Base-by-base conservation (phyloP, 441 rosid genomes). In the Adansonia grandidieri region DNA sequence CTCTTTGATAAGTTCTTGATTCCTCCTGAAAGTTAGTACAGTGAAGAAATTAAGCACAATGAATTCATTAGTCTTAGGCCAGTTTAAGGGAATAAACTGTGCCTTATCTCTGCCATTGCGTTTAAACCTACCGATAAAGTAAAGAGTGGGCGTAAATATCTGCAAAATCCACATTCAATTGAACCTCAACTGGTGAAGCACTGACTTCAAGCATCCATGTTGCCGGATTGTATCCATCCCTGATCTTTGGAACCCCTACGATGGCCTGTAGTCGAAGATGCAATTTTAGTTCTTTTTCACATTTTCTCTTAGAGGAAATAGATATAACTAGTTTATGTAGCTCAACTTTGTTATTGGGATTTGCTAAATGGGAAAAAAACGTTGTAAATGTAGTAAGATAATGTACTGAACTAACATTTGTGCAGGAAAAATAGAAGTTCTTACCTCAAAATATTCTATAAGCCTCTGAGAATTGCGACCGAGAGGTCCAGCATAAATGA, bases 131-230 rank as follows among this genome's bases (percentile, higher is more conserved):
- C 79, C 53, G 24, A 57, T 89, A 82, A 65, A 90, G 84, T 2
- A 89, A 68, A 0, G 99, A 95, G 61, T 84, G 86, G 67, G 85
- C 80, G 70, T 87, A 95, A 77, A 87, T 73, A 63, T 93, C 92
- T 42, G 94, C 95, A 80, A 95, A 95, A 85, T 95, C 96, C 8
- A 92, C 75, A 17, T 75, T 75, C 75, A 95, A 83, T 76, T 87
- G 91, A 75, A 88, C 75, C 88, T 95, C 98, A 66, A 88, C 84
- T 54, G 91, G 71, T 37, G 91, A 80, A 67, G 95, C 71, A 66
- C 81, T 93, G 64, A 95, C 84, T 1, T 95, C 98, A 65, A 93
- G 92, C 99, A 95, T 89, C 99, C 98, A 95, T 50, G 97, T 91
- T 1, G 98, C 98, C 5, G 99, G 99, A 82, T 95, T 95, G 85